Evolutionary conservation across 768 basidiomycete genomes (phyloP), one percentile per base, ranked within the genome.

Genomic region (Porphyrellus cyaneotinctus): DNA sequence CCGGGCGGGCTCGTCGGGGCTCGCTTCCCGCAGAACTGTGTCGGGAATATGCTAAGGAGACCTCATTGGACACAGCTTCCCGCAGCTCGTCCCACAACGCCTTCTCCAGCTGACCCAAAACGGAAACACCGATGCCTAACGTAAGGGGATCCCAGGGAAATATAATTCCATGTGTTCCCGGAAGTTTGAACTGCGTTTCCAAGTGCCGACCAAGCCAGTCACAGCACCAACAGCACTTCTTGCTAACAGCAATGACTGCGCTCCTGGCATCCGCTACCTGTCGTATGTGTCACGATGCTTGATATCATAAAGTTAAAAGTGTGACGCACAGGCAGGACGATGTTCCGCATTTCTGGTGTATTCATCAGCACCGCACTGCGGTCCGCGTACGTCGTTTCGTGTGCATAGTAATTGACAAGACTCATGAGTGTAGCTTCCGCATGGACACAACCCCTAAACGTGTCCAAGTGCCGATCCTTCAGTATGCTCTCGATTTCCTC

Each of bases 221-320:
- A 11, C 46, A 47, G 17, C 46, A 47, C 46, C 46, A 47, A 47
- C 46, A 47, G 24, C 35, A 47, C 18, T 47, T 37, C 13, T 47
- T 37, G n/a, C 46, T 18, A 17, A 28, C 35, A 28, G 46, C 23
- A 20, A 47, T 37, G 5, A 22, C 35, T 13, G 46, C 24, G 22
- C 13, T 37, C 13, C 35, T 35, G 6, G 35, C 10, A 3, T 26
- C 18, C 17, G 35, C 46, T 17, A 47, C 46, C 46, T 47, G 12
- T 12, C 9, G 10, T 20, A 18, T 18, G 37, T 14, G 37, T 22
- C 1, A 38, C 9, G 11, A 20, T 11, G 20, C 7, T 2, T 2
- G 13, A 38, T 9, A 12, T 22, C 6, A 2, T 8, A 44, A 32
- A n/a, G 2, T 6, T 14, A 6, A 17, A 22, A 6, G 17, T 47